Evolutionary conservation across 768 basidiomycete genomes (phyloP).

Genomic region (Kwoniella europaea): DNA sequence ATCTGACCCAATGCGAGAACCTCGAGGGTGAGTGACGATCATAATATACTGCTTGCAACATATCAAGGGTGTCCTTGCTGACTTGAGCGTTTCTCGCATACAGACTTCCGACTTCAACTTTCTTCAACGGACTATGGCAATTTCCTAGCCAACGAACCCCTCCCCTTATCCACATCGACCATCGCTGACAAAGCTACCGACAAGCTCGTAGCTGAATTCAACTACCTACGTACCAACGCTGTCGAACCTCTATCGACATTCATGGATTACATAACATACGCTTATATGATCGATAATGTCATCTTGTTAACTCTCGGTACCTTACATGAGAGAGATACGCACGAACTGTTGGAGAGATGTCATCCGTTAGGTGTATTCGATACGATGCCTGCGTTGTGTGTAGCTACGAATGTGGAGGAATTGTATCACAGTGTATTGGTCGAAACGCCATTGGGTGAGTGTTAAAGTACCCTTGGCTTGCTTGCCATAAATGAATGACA

Average conservation of each 20-base stretch:
- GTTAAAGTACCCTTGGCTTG: neutral
- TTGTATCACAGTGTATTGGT: constrained; percentile 95
- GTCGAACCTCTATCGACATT: constrained; percentile 89
- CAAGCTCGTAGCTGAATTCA: constrained; percentile 95
- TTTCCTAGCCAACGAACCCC: constrained; percentile 94
- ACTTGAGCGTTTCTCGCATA: neutral
- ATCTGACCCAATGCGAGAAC: constrained; percentile 94
- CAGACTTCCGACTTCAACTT: constrained; percentile 94
- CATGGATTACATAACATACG: constrained; percentile 96
- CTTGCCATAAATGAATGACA: neutral
- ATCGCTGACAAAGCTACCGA: constrained; percentile 97
- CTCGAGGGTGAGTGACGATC: constrained; percentile 73
- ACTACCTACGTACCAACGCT: constrained; percentile 86
- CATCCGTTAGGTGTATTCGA: constrained; percentile 97
- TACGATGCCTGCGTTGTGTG: constrained; percentile 98
- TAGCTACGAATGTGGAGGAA: constrained; percentile 98
- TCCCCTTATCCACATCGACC: constrained; percentile 88
- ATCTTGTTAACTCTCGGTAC: constrained; percentile 96
- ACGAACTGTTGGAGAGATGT: constrained; percentile 93
- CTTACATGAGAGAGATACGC: constrained; percentile 93
- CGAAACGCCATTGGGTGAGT: constrained; percentile 92
- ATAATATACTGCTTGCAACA: neutral
- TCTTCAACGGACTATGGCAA: constrained; percentile 97
- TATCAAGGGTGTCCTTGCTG: neutral
- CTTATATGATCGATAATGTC: constrained; percentile 99